Conservation (phyloP, 1,284 basidiomycete genomes). For the Serendipita sp. region DNA sequence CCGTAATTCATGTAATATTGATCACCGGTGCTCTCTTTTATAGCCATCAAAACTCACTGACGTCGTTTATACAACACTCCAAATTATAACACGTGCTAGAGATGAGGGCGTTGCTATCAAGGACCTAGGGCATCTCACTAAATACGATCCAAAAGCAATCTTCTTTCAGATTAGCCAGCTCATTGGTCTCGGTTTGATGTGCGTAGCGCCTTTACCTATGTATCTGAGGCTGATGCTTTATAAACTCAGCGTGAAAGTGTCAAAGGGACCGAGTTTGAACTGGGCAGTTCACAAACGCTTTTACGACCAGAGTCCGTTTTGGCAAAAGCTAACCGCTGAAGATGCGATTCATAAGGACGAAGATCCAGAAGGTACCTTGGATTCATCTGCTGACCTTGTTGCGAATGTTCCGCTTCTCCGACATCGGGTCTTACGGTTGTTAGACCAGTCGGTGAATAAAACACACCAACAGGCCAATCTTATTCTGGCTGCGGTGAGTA, state of each 20-base stretch:
- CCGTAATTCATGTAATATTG: too few species aligned
- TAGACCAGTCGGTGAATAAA: slow-evolving; percentile 49
- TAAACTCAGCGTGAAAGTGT: slow-evolving; percentile 46
- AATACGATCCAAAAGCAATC: slow-evolving; percentile 79
- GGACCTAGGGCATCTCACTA: slow-evolving; percentile 61
- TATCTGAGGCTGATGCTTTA: not conserved
- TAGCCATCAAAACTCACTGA: slow-evolving; percentile 60
- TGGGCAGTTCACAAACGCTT: slow-evolving; percentile 67
- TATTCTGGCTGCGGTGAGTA: slow-evolving; percentile 48
- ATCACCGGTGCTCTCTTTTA: not conserved
- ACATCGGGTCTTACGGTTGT: slow-evolving; percentile 48
- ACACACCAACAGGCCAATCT: slow-evolving; percentile 58
- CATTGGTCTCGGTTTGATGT: slow-evolving; percentile 60
- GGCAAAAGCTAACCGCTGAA: slow-evolving; percentile 45
- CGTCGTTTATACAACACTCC: slow-evolving; percentile 67
- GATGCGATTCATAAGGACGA: slow-evolving; percentile 26
- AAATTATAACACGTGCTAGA: slow-evolving; percentile 67
- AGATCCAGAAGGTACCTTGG: slow-evolving; percentile 18
- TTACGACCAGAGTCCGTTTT: slow-evolving; percentile 51
- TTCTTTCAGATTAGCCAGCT: slow-evolving; percentile 72
- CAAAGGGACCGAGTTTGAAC: slow-evolving; percentile 59
- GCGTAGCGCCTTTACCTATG: slow-evolving; percentile 19
- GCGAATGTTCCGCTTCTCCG: slow-evolving; percentile 56
- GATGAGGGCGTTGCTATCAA: slow-evolving; percentile 66
- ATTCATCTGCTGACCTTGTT: slow-evolving; percentile 25